Base-by-base conservation (phyloP, 129 eudicot genomes). In the Oenanthe sinensis region DNA sequence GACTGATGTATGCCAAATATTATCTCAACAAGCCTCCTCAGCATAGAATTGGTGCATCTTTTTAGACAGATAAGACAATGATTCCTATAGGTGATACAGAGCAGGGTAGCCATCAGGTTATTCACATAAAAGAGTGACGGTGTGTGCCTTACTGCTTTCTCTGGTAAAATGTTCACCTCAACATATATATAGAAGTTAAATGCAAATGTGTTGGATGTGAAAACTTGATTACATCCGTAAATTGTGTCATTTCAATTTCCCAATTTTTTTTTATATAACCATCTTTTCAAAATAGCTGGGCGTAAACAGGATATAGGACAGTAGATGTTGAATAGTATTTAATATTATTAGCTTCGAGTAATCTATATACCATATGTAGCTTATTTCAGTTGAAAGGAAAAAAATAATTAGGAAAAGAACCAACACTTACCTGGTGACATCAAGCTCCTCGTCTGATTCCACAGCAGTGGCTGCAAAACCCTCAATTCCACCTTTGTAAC, bases 381-480 rank as follows among this genome's bases (percentile, higher is more conserved):
- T 74, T n/a, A n/a, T 9, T 17, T 71, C 16, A 63, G 36, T 24
- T 71, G 12, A 20, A 71, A 33, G 36, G 36, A n/a, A 0, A 8
- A 55, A 28, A 13, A 17, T 26, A 37, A 15, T 16, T 14, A 30
- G 20, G 47, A 43, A 44, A 70, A 81, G n/a, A 15, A 78, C 26
- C 12, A 4, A 10, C 28, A 60, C 19, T 55, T 63, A 95, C 99
- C 99, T 95, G 79, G 95, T 85, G 82, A 89, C 87, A 83, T 92
- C 99, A 75, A 92, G 84, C 82, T 82, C 82, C 77, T 86, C 91
- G 71, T 91, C 97, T 39, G 91, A 84, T 42, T 91, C 98, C 16
- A 85, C 92, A 73, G 93, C 97, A 81, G 94, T 95, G 77, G 97
- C 90, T 84, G 87, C 92, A 52, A 88, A 95, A 46, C 97, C 99